phyloP scores from a whole-genome alignment of 2,329 filamentous ascomycete species.

The Alternaria tenuissima region DNA sequence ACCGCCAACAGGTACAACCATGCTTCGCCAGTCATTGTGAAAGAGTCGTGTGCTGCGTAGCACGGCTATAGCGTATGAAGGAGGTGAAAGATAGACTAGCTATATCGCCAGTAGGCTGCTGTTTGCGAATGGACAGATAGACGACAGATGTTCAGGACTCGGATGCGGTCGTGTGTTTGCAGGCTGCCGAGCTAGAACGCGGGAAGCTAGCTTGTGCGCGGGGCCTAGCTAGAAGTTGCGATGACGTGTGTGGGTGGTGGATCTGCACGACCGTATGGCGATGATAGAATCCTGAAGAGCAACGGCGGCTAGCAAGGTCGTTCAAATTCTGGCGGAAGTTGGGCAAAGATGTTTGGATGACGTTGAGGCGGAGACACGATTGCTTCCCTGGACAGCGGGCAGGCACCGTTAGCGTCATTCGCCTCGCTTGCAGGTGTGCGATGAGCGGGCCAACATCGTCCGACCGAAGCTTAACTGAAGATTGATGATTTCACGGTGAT shows the following conservation, averaged over 20 bases:
- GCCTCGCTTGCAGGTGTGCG: slow-evolving; percentile 13
- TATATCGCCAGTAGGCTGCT: slow-evolving; percentile 19
- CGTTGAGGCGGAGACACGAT: slow-evolving; percentile 38
- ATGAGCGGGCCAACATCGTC: slow-evolving; percentile 12
- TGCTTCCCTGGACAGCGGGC: slow-evolving; percentile 32
- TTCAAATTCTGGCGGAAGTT: slow-evolving; percentile 22
- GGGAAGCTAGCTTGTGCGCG: slow-evolving; percentile 46
- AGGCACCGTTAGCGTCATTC: slow-evolving; percentile 28
- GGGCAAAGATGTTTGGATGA: slow-evolving; percentile 46
- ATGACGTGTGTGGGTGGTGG: slow-evolving; percentile 32
- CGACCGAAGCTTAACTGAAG: background rate
- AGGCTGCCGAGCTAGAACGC: slow-evolving; percentile 42
- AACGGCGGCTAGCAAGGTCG: slow-evolving; percentile 10
- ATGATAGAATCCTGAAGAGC: slow-evolving; percentile 7
- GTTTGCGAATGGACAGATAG: slow-evolving; percentile 21
- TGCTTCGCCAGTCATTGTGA: slow-evolving; percentile 92
- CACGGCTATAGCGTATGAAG: slow-evolving; percentile 20
- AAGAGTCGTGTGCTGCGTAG: slow-evolving; percentile 34
- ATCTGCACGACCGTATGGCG: slow-evolving; percentile 9
- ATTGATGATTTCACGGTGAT: background rate
- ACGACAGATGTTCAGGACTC: slow-evolving; percentile 30
- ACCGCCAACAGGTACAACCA: slow-evolving; percentile 98
- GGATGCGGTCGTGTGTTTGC: slow-evolving; percentile 46
- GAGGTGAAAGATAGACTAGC: slow-evolving; percentile 20
- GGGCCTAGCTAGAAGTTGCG: slow-evolving; percentile 32